A percentile compares a stretch with the other conserved stretches of the same genome.
Conservation (phyloP, 306 rosid genomes). For the Lathyrus sativus region DNA sequence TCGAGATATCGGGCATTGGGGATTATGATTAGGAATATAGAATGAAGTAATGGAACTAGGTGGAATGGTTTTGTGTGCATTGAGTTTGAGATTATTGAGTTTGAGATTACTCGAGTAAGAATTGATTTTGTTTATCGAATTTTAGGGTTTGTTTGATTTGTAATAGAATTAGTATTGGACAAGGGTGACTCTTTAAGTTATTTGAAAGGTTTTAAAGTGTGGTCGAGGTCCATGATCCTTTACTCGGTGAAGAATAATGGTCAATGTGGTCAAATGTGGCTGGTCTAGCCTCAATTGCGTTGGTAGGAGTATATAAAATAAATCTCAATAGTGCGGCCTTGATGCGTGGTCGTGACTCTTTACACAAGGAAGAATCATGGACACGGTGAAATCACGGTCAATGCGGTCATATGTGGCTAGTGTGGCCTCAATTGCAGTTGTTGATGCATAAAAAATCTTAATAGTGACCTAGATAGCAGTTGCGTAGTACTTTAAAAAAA, state of each 20-base stretch:
- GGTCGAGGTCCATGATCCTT: not conserved
- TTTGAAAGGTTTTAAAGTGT: not conserved
- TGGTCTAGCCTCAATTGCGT: not conserved
- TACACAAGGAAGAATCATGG: not conserved
- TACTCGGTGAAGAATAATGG: not conserved
- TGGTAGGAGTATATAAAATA: not conserved
- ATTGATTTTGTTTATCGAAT: not conserved
- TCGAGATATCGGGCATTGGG: not conserved
- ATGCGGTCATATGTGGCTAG: not conserved
- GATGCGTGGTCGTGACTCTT: too few species aligned
- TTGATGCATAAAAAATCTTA: not conserved
- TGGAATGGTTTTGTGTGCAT: constrained; percentile 4
- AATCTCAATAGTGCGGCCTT: not conserved
- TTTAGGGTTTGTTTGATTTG: constrained; percentile 10
- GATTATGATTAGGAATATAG: not conserved
- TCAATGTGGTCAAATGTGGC: not conserved
- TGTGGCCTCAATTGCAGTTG: not conserved
- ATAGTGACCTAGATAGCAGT: not conserved
- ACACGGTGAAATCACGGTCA: not conserved
- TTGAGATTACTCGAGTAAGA: not conserved
- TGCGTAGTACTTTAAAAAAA: too few species aligned
- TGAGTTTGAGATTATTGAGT: not conserved
- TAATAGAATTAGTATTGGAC: not conserved
- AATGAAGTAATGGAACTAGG: not conserved
- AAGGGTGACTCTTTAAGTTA: not conserved